These are phyloP conservation scores for Curvularia hawaiiensis DNA, from an alignment of 2,329 filamentous ascomycete genomes.

Conservation along the genomic window DNA sequence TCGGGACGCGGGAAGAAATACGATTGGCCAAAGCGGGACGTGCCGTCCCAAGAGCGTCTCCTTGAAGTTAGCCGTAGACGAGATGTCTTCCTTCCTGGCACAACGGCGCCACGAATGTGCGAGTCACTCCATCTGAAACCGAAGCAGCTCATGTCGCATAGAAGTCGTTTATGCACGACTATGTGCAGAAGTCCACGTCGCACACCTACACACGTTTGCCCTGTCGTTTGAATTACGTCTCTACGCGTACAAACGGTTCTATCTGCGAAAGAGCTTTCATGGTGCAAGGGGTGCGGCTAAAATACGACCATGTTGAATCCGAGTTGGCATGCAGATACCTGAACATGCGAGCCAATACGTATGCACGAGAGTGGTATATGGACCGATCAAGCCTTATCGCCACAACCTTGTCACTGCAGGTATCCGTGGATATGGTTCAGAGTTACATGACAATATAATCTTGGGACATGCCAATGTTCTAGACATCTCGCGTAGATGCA, in stretches of 20 bases:
- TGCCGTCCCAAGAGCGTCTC: neutral
- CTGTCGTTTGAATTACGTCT: neutral
- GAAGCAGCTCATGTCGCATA: neutral
- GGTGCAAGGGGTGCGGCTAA: neutral
- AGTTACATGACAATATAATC: neutral
- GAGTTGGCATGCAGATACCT: neutral
- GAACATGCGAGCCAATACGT: neutral
- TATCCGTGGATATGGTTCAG: neutral
- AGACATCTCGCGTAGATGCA: neutral
- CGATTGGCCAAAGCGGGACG: neutral
- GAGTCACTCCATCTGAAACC: neutral
- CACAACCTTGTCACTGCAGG: neutral
- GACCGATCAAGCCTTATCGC: neutral
- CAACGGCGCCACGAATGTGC: neutral
- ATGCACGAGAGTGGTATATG: neutral
- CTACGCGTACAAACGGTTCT: neutral
- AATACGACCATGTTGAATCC: neutral
- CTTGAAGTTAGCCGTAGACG: neutral
- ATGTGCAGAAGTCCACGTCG: neutral
- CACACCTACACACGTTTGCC: neutral
- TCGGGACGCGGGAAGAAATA: neutral
- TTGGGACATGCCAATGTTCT: neutral
- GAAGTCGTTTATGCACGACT: neutral
- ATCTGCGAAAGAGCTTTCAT: neutral
- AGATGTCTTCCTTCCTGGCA: neutral